A percentile compares a stretch with the other conserved stretches of the same genome.
Conservation (phyloP, 2,329 filamentous ascomycete genomes). For the Dichotomopilus funicola region DNA sequence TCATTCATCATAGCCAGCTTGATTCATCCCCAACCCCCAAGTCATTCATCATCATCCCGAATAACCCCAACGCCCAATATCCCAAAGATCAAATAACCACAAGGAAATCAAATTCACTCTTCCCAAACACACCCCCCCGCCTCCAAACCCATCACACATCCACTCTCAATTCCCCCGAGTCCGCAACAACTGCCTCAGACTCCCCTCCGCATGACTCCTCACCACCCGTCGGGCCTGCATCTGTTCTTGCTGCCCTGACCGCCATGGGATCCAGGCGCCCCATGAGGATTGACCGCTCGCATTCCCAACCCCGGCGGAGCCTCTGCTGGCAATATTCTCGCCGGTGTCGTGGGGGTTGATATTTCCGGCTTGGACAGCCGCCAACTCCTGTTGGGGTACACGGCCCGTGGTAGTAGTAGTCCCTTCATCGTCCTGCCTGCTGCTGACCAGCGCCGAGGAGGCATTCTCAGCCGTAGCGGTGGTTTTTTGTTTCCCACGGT, state of each 20-base stretch:
- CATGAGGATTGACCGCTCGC: constrained; percentile 21
- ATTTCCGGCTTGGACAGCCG: not conserved
- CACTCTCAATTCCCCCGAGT: not conserved
- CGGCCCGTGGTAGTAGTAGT: too few species aligned
- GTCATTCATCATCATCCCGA: too few species aligned
- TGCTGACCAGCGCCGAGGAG: constrained; percentile 42
- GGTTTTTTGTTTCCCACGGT: not conserved
- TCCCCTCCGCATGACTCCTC: constrained; percentile 12
- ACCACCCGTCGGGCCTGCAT: not conserved
- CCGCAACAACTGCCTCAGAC: constrained; percentile 13
- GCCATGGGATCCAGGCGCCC: constrained; percentile 43
- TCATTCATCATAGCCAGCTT: too few species aligned
- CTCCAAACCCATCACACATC: not conserved
- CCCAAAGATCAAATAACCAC: not conserved
- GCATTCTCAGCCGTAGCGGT: not conserved
- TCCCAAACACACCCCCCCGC: not conserved
- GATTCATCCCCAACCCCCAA: too few species aligned
- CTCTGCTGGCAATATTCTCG: too few species aligned
- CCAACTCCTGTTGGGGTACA: not conserved
- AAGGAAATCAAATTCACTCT: not conserved
- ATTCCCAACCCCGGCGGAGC: constrained; percentile 17
- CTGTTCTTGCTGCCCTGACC: constrained; percentile 9
- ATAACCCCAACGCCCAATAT: too few species aligned
- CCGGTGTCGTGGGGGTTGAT: too few species aligned
- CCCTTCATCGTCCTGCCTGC: constrained; percentile 33